These are phyloP conservation scores for Phascolomyces articulosus DNA, from an alignment of 371 early-diverging fungal genomes.

Conservation along the genomic window DNA sequence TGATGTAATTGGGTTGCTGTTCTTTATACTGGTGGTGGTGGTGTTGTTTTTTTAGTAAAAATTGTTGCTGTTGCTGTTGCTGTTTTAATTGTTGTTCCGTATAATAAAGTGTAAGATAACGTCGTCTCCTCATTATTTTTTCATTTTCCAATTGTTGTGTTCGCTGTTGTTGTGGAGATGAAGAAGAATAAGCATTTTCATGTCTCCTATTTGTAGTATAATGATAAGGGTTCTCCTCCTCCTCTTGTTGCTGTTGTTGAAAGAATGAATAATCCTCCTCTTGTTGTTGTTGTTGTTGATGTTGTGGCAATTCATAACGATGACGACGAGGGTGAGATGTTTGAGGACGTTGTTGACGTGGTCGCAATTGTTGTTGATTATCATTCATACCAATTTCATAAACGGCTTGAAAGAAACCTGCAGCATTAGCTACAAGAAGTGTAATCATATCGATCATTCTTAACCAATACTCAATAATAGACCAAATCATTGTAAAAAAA, in stretches of 20 bases:
- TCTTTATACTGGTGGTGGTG: background rate
- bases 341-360: background rate
- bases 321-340: background rate
- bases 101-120: too few species aligned
- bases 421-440: background rate
- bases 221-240: background rate
- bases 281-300: background rate
- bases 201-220: background rate
- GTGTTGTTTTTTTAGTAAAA: background rate
- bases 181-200: too few species aligned
- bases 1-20: constrained; percentile 6
- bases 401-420: constrained; percentile 3
- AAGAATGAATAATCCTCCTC: too few species aligned
- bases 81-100: background rate
- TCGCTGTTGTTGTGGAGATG: background rate
- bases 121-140: too few species aligned
- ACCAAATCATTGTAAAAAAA: background rate
- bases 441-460: background rate
- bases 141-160: background rate
- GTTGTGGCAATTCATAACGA: background rate
- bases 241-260: background rate
- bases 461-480: background rate
- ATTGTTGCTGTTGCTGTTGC: background rate
- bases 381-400: constrained; percentile 5
- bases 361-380: background rate